phyloP scores from a whole-genome alignment of 169 alveolate species.

The Theileria equi region DNA sequence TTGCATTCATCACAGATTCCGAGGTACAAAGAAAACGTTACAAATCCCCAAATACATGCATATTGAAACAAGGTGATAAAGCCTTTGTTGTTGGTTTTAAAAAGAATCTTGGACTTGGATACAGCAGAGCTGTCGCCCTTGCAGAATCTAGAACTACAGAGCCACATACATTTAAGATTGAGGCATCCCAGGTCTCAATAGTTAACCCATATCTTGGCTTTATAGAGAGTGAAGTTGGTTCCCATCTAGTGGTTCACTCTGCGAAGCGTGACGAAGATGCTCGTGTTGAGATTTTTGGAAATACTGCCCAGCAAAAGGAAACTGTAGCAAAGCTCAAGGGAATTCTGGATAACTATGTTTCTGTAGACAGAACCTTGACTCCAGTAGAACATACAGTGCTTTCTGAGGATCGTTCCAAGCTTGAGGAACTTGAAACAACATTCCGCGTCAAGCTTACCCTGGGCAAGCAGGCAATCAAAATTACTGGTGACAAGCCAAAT shows the following conservation, averaged over 20 bases:
- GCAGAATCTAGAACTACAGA: not conserved
- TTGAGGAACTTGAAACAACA: conserved; percentile 23
- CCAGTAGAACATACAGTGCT: conserved; percentile 41
- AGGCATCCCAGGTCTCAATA: not conserved
- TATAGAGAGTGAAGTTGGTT: not conserved
- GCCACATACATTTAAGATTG: not conserved
- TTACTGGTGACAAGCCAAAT: not conserved
- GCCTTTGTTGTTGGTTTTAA: conserved; percentile 10
- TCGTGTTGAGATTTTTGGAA: conserved; percentile 22
- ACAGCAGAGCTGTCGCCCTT: conserved; percentile 6
- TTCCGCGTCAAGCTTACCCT: conserved; percentile 10
- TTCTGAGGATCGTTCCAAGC: conserved; percentile 38
- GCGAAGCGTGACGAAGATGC: not conserved
- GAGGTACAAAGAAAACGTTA: conserved; percentile 8
- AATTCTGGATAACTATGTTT: conserved; percentile 16
- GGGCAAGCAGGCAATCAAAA: conserved; percentile 3
- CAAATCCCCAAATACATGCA: conserved; percentile 9
- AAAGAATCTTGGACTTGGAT: conserved; percentile 5
- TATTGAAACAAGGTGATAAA: conserved; percentile 8
- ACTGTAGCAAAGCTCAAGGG: conserved; percentile 29
- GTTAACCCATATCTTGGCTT: not conserved
- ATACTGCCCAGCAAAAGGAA: conserved; percentile 43
- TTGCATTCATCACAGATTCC: conserved; percentile 3
- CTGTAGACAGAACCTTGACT: conserved; percentile 5
- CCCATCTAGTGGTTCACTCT: not conserved